A percentile compares a stretch with the other conserved stretches of the same genome.
Conservation (phyloP, 768 basidiomycete species). For the Mycena pura region DNA sequence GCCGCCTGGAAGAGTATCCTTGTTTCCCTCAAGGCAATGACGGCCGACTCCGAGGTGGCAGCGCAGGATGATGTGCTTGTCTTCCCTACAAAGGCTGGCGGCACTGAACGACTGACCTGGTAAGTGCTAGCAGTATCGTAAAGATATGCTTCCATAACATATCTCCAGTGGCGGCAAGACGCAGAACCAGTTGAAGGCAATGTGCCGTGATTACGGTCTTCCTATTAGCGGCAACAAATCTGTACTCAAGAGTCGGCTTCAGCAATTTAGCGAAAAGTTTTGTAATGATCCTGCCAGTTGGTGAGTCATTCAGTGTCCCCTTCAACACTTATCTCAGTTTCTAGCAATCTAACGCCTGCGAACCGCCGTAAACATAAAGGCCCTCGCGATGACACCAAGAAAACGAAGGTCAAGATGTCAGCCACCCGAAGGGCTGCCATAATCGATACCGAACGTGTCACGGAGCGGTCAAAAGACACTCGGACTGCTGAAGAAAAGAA, state of each 20-base stretch:
- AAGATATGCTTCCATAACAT: neutral
- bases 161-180: neutral
- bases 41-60: neutral
- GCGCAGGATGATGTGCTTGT: neutral
- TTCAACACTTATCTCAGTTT: no score
- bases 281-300: neutral
- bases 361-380: constrained; percentile 18
- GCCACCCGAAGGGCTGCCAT: neutral
- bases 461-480: constrained; percentile 16
- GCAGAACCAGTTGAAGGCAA: neutral
- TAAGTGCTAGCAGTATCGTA: neutral
- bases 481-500: constrained; percentile 8
- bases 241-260: neutral
- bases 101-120: neutral
- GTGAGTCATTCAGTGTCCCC: no score
- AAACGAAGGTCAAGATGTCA: neutral
- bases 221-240: neutral
- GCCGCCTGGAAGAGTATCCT: neutral
- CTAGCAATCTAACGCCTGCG: neutral
- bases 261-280: neutral
- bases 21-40: neutral
- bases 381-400: constrained; percentile 5
- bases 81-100: neutral
- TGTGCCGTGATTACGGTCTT: neutral
- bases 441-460: constrained; percentile 4